These are phyloP conservation scores for Candolleomyces eurysporus DNA, from an alignment of 768 basidiomycete species.

Conservation along the genomic window DNA sequence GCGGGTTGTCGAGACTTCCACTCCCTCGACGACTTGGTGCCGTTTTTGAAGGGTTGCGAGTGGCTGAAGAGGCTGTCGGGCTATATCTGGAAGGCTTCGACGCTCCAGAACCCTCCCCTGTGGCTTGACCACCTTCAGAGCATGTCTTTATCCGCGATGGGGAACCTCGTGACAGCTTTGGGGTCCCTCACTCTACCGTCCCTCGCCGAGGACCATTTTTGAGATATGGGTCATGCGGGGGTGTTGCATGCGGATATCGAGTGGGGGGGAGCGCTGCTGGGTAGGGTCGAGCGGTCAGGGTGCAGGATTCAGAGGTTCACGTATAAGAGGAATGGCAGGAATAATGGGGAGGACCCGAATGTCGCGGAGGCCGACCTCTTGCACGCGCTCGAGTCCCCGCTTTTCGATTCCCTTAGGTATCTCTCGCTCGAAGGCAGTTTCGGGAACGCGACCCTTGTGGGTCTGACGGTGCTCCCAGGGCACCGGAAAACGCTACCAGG, in stretches of 20 bases:
- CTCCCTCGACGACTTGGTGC: background rate
- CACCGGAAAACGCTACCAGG: background rate
- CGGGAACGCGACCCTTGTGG: background rate
- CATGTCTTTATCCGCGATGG: background rate
- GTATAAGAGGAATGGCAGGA: no score
- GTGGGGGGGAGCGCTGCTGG: background rate
- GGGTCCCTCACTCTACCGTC: background rate
- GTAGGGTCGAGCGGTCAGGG: background rate
- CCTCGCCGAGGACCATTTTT: background rate
- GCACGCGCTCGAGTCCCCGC: background rate
- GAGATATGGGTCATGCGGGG: background rate
- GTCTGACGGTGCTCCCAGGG: no score
- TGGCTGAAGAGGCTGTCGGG: background rate
- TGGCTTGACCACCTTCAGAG: background rate
- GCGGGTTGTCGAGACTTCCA: background rate
- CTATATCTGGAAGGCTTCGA: background rate
- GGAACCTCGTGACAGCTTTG: background rate
- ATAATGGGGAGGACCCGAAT: background rate
- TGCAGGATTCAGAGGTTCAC: no score
- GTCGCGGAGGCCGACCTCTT: background rate
- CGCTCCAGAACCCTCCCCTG: background rate
- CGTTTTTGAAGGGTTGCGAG: background rate
- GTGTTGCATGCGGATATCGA: background rate
- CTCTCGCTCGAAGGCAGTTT: background rate
- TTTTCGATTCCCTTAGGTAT: background rate